Conservation (phyloP, 2,329 filamentous ascomycete genomes). For the Hawksworthiomyces lignivorus region DNA sequence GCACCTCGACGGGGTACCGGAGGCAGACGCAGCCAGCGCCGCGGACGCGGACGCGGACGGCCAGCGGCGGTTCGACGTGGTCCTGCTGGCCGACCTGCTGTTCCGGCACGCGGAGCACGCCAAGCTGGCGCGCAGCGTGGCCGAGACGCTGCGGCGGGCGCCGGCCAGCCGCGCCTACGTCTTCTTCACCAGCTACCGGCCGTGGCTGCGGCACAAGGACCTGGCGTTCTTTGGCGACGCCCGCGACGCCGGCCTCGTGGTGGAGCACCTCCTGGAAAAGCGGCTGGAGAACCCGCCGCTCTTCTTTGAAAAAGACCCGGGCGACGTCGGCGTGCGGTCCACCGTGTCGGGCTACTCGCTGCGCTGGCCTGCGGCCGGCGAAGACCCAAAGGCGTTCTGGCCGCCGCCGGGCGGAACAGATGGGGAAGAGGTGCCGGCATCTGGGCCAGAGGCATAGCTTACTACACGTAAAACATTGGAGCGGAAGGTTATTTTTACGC, state of each 20-base stretch:
- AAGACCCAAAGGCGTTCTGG: slow-evolving; percentile 12
- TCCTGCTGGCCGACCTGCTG: slow-evolving; percentile 81
- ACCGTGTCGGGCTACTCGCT: slow-evolving; percentile 76
- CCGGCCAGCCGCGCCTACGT: slow-evolving; percentile 62
- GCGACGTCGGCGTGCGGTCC: slow-evolving; percentile 71
- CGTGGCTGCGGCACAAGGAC: slow-evolving; percentile 81
- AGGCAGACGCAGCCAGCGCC: too few relatives aligned
- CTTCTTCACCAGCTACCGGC: slow-evolving; percentile 90
- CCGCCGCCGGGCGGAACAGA: slow-evolving; percentile 7
- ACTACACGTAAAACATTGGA: too few relatives aligned
- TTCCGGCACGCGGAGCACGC: slow-evolving; percentile 86
- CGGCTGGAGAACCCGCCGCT: slow-evolving; percentile 71
- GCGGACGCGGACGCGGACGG: slow-evolving; percentile 12
- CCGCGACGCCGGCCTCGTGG: slow-evolving; percentile 60
- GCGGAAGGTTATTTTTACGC: too few relatives aligned
- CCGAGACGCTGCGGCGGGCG: slow-evolving; percentile 53
- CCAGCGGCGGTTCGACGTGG: slow-evolving; percentile 58
- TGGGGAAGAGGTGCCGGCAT: neutral
- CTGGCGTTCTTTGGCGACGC: slow-evolving; percentile 79
- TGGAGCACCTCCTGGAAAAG: slow-evolving; percentile 74
- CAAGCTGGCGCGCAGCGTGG: slow-evolving; percentile 67
- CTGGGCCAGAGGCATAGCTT: too few relatives aligned
- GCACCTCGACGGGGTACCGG: slow-evolving; percentile 37
- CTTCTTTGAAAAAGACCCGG: slow-evolving; percentile 83
- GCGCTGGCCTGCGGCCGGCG: slow-evolving; percentile 47